Conservation (phyloP, 768 basidiomycete species). For the Leccinum sublutescens region DNA sequence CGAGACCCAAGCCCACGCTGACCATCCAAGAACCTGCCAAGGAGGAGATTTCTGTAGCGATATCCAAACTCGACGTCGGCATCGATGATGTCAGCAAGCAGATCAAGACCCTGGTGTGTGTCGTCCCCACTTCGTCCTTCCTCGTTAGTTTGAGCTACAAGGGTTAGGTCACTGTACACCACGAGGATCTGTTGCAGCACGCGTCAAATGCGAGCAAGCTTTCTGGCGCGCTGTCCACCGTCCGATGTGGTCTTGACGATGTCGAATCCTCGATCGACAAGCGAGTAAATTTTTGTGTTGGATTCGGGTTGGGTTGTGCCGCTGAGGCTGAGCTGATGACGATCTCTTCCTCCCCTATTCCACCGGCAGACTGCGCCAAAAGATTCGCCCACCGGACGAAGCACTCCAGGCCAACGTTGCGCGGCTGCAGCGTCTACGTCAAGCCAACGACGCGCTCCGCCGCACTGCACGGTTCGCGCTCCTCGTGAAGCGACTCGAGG, state of each 20-base stretch:
- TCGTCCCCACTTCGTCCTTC: background rate
- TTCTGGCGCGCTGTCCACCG: constrained; percentile 63
- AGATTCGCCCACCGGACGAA: constrained; percentile 83
- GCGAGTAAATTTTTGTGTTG: constrained; percentile 37
- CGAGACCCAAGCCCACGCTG: constrained; percentile 24
- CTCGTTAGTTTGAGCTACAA: background rate
- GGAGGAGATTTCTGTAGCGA: constrained; percentile 87
- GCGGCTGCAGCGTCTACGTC: constrained; percentile 74
- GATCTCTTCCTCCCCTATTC: background rate
- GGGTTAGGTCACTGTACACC: constrained; percentile 73
- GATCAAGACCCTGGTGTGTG: constrained; percentile 77
- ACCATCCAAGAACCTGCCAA: constrained; percentile 54
- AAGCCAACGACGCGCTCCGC: constrained; percentile 81
- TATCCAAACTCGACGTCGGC: constrained; percentile 81
- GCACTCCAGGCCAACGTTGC: constrained; percentile 68
- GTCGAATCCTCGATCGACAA: constrained; percentile 76
- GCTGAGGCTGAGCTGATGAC: background rate
- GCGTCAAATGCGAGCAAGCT: constrained; percentile 75
- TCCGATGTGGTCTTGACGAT: constrained; percentile 68
- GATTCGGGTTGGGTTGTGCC: background rate
- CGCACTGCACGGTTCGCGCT: constrained; percentile 82
- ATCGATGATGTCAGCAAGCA: constrained; percentile 93
- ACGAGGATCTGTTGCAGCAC: constrained; percentile 77
- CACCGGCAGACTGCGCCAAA: constrained; percentile 66
- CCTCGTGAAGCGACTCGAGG: constrained; percentile 76